Base-by-base conservation (phyloP, 305 asterid species). In the Fraxinus platypoda region DNA sequence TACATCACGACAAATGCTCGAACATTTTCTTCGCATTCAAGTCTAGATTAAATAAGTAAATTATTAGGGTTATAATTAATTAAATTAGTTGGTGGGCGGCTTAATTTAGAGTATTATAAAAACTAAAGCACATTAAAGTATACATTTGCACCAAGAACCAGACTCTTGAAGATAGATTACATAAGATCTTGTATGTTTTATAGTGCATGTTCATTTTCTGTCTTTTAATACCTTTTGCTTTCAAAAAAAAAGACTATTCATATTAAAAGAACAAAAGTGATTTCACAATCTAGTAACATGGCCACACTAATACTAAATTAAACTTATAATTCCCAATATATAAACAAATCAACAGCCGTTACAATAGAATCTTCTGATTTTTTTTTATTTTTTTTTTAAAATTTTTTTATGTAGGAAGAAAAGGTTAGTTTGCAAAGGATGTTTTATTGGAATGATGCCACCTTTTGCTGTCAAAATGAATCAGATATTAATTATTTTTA, bases 151-250 rank as follows among this genome's bases (percentile, higher is more conserved):
- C 21, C 59, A 13, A 49, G 59, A 52, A 15, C 62, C 62, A 52
- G 21, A 52, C 62, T 17, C 62, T 52, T 15, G 62, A 35, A 66
- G 34, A 73, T 81, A 86, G 88, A 87, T 88, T 80, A 76, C 81
- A 78, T 77, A 86, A 85, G 88, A 90, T 87, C 87, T 88, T 81
- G 66, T 80, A 31, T 76, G 90, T 85, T 88, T 88, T 81, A 57
- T 82, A 85, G 81, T 88, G 87, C 82, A 84, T 84, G 85, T 83
- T 82, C 80, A 52, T 76, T 86, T 82, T 68, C 68, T 46, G 79
- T 62, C 82, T 79, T 90, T 82, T 83, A 31, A 84, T 78, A 80
- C 62, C 80, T 81, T 54, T 54, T 77, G 74, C 87, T 84, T 79
- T 84, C 80, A 8, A 33, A 72, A 74, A 79, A 13, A 52, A 52